Evolutionary conservation across 768 basidiomycete species (phyloP), one percentile per base, ranked within the genome.

Genomic region (Auriculariales sp.): DNA sequence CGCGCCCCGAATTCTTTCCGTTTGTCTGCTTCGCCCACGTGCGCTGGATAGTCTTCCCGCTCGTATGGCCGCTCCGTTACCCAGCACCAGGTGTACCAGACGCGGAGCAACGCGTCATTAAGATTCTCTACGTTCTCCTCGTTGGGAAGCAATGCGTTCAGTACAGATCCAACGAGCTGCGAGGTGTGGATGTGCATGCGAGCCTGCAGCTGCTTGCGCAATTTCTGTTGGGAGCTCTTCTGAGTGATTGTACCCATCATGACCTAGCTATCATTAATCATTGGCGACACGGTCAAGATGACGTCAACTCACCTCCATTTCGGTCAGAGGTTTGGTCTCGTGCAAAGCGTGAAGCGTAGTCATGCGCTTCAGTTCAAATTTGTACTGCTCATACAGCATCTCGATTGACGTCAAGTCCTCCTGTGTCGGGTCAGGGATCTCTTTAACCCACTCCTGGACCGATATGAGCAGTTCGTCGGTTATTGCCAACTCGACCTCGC

Each of bases 181-280:
- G 58, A 61, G 3, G 74, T 62, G 52, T 84, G 80, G 11, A 76
- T 63, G 31, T 68, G 68, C 81, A 87, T 83, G 10, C 78, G 69
- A 48, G 78, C 69, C 49, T 73, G 70, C 25, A 81, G 70, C 53
- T 76, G 74, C 27, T 61, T 70, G 51, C 83, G 68, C 70, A 73
- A 80, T 29, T 78, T 64, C 51, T 69, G 71, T 54, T 86, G 77
- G 1, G 74, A 64, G 57, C 80, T 84, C 52, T 78, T 78, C 1
- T 77, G 81, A 39, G 86, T 63, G 50, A 90, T 90, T 0, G 80
- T 78, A 17, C 84, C 85, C 28, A 79, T 63, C 1, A 86, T 79
- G 22, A 87, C 70, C n/a, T n/a, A n/a, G n/a, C n/a, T n/a, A n/a
- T n/a, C n/a, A n/a, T n/a, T n/a, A n/a, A n/a, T n/a, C n/a, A n/a